These are phyloP conservation scores for Paraglomus brasilianum DNA, from an alignment of 192 early-diverging fungal species.

Conservation along the genomic window DNA sequence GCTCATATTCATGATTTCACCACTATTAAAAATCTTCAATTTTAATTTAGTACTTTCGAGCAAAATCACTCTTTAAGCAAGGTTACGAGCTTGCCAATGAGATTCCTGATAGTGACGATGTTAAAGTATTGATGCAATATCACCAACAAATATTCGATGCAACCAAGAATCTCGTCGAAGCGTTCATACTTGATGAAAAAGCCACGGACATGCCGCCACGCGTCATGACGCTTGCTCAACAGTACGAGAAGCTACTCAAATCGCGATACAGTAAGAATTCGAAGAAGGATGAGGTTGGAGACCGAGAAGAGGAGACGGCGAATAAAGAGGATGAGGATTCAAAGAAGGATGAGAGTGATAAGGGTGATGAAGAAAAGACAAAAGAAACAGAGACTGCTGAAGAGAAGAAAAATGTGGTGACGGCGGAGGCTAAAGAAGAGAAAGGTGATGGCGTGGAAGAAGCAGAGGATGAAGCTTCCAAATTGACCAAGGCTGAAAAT, in stretches of 20 bases:
- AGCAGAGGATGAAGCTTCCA: background rate
- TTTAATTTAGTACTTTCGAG: conserved; percentile 44
- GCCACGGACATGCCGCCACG: conserved; percentile 58
- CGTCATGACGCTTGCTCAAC: conserved; percentile 59
- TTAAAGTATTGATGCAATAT: conserved; percentile 47
- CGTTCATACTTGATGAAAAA: conserved; percentile 62
- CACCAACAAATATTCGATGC: conserved; percentile 52
- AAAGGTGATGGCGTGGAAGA: background rate
- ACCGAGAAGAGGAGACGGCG: background rate
- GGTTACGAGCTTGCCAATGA: conserved; percentile 50
- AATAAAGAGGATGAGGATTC: background rate
- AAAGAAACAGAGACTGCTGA: conserved; percentile 34
- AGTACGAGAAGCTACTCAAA: conserved; percentile 48
- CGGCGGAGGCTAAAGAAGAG: conserved; percentile 34
- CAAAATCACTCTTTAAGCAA: conserved; percentile 52
- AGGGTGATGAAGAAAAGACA: conserved; percentile 33
- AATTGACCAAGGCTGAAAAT: background rate
- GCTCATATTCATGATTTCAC: too few relatives aligned
- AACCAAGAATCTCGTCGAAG: conserved; percentile 54
- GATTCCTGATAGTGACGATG: conserved; percentile 50
- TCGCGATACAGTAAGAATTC: conserved; percentile 33
- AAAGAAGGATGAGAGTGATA: conserved; percentile 31
- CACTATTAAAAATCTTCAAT: background rate
- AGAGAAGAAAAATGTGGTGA: conserved; percentile 31
- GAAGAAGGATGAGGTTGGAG: conserved; percentile 27